These are phyloP conservation scores for Entonaema liquescens DNA, from an alignment of 495 filamentous ascomycete species.

Conservation along the genomic window DNA sequence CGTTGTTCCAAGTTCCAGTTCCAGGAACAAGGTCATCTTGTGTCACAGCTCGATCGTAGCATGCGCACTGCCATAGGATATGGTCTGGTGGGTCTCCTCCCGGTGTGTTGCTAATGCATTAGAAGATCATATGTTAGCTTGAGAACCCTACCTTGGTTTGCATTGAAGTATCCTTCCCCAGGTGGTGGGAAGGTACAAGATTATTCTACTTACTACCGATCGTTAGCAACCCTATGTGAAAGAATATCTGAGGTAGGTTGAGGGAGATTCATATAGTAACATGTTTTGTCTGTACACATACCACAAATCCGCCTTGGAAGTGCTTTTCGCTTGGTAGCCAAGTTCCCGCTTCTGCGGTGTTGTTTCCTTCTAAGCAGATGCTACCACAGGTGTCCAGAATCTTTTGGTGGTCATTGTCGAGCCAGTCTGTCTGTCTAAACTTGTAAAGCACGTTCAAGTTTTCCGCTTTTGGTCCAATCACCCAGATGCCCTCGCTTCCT, in stretches of 20 bases:
- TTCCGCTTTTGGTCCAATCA: constrained; percentile 21
- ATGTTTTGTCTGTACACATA: neutral
- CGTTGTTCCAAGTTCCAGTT: constrained; percentile 37
- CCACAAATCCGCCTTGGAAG: constrained; percentile 35
- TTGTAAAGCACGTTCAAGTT: constrained; percentile 30
- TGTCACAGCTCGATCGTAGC: constrained; percentile 34
- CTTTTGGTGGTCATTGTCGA: constrained; percentile 29
- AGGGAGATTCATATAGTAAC: neutral
- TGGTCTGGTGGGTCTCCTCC: constrained; percentile 31
- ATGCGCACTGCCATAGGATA: constrained; percentile 36
- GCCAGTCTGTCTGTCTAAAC: constrained; percentile 36
- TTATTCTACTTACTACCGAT: neutral
- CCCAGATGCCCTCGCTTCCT: constrained; percentile 38
- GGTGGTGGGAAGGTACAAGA: neutral
- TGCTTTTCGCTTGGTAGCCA: constrained; percentile 34
- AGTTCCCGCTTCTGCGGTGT: constrained; percentile 28
- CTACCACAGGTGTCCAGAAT: constrained; percentile 33
- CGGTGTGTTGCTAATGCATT: constrained; percentile 21
- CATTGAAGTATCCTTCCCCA: neutral
- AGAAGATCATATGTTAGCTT: neutral
- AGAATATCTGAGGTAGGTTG: neutral
- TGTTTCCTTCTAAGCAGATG: constrained; percentile 35
- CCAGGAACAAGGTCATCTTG: constrained; percentile 23
- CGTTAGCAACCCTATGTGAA: neutral
- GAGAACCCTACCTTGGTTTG: neutral